Percentiles rank a stretch among this genome's conserved stretches.
Conservation (phyloP, 1,284 basidiomycete species). For the Marasmius fiardii region DNA sequence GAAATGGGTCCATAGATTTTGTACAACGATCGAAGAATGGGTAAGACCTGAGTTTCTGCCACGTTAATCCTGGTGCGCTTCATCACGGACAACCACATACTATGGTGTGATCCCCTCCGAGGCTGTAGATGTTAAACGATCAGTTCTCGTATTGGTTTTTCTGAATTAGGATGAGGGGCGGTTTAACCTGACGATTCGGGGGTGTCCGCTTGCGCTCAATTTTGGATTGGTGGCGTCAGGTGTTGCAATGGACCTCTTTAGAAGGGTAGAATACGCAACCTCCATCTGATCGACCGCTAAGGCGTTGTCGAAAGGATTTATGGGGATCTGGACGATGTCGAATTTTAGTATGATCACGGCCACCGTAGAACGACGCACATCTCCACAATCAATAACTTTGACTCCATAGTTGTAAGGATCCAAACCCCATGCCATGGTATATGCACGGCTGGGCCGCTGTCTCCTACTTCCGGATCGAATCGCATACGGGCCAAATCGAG, state of each 20-base stretch:
- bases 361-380: constrained; percentile 54
- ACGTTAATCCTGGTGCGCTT: not conserved
- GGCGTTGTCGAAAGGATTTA: constrained; percentile 70
- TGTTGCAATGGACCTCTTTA: constrained; percentile 48
- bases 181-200: constrained; percentile 63
- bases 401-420: constrained; percentile 60
- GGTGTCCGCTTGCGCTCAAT: constrained; percentile 52
- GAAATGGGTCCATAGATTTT: constrained; percentile 74
- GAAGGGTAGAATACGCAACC: constrained; percentile 68
- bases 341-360: no score
- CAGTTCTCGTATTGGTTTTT: not conserved
- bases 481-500: constrained; percentile 78
- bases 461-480: constrained; percentile 77
- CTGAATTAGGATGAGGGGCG: not conserved
- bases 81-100: constrained; percentile 31
- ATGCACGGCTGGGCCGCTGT: constrained; percentile 52
- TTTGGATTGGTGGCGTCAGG: constrained; percentile 19
- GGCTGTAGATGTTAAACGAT: constrained; percentile 30
- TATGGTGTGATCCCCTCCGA: constrained; percentile 81
- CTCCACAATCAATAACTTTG: constrained; percentile 77
- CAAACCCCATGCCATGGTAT: constrained; percentile 65
- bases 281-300: constrained; percentile 79
- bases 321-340: constrained; percentile 48
- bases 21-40: constrained; percentile 70
- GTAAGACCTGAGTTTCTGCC: constrained; percentile 40